A percentile compares a stretch with the other conserved stretches of the same genome.
Evolutionary conservation across 805 yeast species (phyloP).

Genomic region (Blastobotrys attinorum): DNA sequence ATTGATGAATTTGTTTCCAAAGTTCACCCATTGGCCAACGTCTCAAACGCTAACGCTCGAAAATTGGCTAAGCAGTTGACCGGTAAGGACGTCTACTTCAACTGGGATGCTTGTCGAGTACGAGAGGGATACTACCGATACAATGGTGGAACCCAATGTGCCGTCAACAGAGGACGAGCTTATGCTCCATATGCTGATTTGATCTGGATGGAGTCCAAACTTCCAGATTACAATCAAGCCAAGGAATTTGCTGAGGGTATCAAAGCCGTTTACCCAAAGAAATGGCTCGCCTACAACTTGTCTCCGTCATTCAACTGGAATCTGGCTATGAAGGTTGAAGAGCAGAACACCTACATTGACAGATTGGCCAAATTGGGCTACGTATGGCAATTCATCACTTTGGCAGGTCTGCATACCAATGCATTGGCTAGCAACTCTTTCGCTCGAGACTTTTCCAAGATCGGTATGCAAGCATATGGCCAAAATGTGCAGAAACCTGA

Average conservation of each 20-base stretch:
- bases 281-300: slow-evolving; percentile 95
- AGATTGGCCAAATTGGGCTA: slow-evolving; percentile 84
- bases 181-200: slow-evolving; percentile 92
- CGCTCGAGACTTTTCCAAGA: slow-evolving; percentile 64
- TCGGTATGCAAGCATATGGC: slow-evolving; percentile 96
- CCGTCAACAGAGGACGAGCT: slow-evolving; percentile 93
- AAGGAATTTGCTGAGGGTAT: slow-evolving; percentile 93
- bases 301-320: slow-evolving; percentile 99
- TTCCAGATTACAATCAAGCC: slow-evolving; percentile 91
- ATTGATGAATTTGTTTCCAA: slow-evolving; percentile 56
- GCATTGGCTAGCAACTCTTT: slow-evolving; percentile 87
- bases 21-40: slow-evolving; percentile 68
- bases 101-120: slow-evolving; percentile 94
- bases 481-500: slow-evolving; percentile 79
- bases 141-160: slow-evolving; percentile 95
- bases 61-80: slow-evolving; percentile 63
- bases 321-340: slow-evolving; percentile 77
- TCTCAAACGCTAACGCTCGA: slow-evolving; percentile 75
- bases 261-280: slow-evolving; percentile 67
- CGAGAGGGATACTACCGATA: slow-evolving; percentile 96
- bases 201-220: slow-evolving; percentile 97
- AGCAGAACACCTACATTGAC: slow-evolving; percentile 84
- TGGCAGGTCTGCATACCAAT: slow-evolving; percentile 94
- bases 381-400: slow-evolving; percentile 96
- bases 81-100: slow-evolving; percentile 78